Evolutionary conservation across 805 yeast species (phyloP), one percentile per base, ranked within the genome.

Genomic region (Barnettozyma californica): DNA sequence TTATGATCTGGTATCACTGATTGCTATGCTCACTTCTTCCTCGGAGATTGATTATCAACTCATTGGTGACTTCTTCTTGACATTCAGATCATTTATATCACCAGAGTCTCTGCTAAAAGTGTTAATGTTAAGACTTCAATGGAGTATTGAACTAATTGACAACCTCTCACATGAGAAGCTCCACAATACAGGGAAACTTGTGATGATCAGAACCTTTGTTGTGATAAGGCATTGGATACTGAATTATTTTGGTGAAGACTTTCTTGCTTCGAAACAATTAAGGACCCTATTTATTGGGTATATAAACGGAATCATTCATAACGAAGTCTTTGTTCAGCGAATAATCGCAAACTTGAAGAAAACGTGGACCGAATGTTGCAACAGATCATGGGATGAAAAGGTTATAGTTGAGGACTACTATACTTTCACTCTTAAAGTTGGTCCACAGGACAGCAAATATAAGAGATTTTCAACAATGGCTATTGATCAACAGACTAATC

Each of bases 211-310:
- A 58, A 84, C 95, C 0, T 92, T 91, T 69, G 96, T 88, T 25
- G 82, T 86, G 26, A 57, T 94, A 39, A 78, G 97, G 59, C 96
- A 88, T 68, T 92, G 98, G 96, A 64, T 92, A 18, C 67, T 87
- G 50, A 92, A 91, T 65, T 91, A 87, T 64, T 94, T 89, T 59
- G 75, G 81, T 38, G 92, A 87, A 61, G 98, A 94, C 65, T 94
- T 91, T 62, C 69, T 84, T 23, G 66, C 76, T 14, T 72, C 77
- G 43, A 56, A 68, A 19, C 70, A 74, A 46, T 65, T 84, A 31
- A 68, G 90, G 47, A 53, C 57, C 20, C 56, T 64, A 21, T 74
- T 80, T 48, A 64, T 73, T 3, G 53, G 36, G 74, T 78, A 61
- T 68, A 64, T 52, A 43, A 62, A 50, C 56, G 13, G 43, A 16